These are phyloP conservation scores for Neobulgaria alba DNA, from an alignment of 2,329 filamentous ascomycete species.

Conservation along the genomic window DNA sequence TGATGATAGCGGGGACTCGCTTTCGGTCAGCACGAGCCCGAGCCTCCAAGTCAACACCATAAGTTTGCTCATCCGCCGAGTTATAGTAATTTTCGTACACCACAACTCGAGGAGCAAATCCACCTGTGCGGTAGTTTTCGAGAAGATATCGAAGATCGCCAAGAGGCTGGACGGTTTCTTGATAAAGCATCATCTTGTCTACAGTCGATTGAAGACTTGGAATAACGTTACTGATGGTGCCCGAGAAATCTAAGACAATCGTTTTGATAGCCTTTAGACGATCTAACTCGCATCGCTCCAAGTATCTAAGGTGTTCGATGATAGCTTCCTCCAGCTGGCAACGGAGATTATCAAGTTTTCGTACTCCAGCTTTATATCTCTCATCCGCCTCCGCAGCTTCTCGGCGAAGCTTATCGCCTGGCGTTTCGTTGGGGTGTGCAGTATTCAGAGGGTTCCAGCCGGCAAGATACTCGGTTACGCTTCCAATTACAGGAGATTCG, in stretches of 20 bases:
- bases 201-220: slow-evolving; percentile 91
- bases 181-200: slow-evolving; percentile 98
- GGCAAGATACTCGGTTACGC: slow-evolving; percentile 80
- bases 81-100: slow-evolving; percentile 99
- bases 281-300: slow-evolving; percentile 95
- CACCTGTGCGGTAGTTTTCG: slow-evolving; percentile 93
- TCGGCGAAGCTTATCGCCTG: slow-evolving; percentile 72
- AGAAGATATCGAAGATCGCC: slow-evolving; percentile 88
- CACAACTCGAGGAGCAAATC: slow-evolving; percentile 81
- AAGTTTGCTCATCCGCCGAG: slow-evolving; percentile 93
- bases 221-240: slow-evolving; percentile 95
- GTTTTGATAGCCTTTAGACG: slow-evolving; percentile 97
- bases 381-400: slow-evolving; percentile 89
- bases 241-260: slow-evolving; percentile 94
- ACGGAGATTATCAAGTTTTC: slow-evolving; percentile 79
- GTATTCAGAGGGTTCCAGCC: slow-evolving; percentile 93
- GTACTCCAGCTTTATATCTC: slow-evolving; percentile 80
- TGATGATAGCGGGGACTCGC: slow-evolving; percentile 85
- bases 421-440: slow-evolving; percentile 86
- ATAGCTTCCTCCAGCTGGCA: slow-evolving; percentile 96
- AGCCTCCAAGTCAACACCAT: slow-evolving; percentile 95
- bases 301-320: slow-evolving; percentile 83
- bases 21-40: slow-evolving; percentile 90
- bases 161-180: slow-evolving; percentile 92
- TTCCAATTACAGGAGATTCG: slow-evolving; percentile 76